Percentiles rank a stretch among this genome's conserved stretches.
These are phyloP conservation scores for Cryphonectria japonica DNA, from an alignment of 2,329 filamentous ascomycete genomes.

Conservation along the genomic window DNA sequence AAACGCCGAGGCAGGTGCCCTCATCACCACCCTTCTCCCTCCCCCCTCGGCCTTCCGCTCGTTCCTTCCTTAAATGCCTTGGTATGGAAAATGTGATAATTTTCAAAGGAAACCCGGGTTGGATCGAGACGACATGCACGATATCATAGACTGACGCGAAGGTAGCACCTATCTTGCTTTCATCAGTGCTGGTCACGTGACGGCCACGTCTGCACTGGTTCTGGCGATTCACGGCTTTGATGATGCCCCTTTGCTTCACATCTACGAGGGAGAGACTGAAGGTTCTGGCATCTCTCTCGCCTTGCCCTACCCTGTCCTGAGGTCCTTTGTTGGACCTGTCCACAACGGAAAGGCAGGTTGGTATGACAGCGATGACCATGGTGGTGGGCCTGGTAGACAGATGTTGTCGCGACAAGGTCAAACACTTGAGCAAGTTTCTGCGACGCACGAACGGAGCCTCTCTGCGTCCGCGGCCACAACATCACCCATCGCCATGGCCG, in stretches of 20 bases:
- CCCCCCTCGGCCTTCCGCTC: not conserved
- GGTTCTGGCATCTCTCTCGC: not conserved
- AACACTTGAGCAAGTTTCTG: not conserved
- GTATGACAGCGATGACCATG: not conserved
- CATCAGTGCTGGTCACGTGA: not conserved
- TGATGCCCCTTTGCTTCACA: not conserved
- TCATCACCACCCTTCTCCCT: no score
- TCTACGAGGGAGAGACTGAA: not conserved
- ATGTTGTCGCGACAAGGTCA: not conserved
- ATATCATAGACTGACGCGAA: not conserved
- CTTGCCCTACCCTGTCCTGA: not conserved
- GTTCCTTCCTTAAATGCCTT: not conserved
- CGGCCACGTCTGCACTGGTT: not conserved
- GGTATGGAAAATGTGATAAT: not conserved
- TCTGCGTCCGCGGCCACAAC: not conserved
- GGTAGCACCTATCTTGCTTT: not conserved
- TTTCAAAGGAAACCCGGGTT: no score
- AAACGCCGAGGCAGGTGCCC: not conserved
- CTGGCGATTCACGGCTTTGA: not conserved
- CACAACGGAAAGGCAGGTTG: not conserved
- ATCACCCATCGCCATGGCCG: not conserved
- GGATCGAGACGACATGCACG: not conserved
- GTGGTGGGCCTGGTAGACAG: not conserved
- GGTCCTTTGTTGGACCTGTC: not conserved
- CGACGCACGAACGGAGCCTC: not conserved